Base-by-base conservation (phyloP, 495 filamentous ascomycete genomes). In the Aspergillus ostianus region DNA sequence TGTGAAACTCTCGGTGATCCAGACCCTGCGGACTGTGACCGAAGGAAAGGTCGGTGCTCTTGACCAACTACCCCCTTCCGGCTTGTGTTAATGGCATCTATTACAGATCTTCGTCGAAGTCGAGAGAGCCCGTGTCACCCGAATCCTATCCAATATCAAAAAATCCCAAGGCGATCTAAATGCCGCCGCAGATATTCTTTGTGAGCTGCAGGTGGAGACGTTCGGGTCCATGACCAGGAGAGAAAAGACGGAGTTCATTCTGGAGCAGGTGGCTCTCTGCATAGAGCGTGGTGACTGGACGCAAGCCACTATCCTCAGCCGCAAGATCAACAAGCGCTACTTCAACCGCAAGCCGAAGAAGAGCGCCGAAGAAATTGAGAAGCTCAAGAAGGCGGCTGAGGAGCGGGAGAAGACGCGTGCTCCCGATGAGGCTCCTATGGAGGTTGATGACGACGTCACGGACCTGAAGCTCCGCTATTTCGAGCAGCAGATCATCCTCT, bases 221-320 rank as follows among this genome's bases (percentile, higher is more conserved):
- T 98, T 98, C 67, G 94, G 94, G 19, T 98, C 94, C 45, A 98
- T 98, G 94, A 88, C 90, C 48, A 82, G 93, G 64, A 86, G 95
- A 60, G 94, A 98, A 73, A 98, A 98, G 88, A 93, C 90, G 13
- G 94, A 97, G 66, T 98, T 98, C 70, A 98, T 98, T 64, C 82
- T 98, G 51, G 91, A 93, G 68, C 94, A 98, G 75, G 93, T 98
- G 51, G 84, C 87, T 13, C 80, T 98, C 53, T 97, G 94, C 80
- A 97, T 98, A 69, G 90, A 98, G 77, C 92, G 87, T 59, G 90
- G 87, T 36, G 94, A 98, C 73, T 98, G 91, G 90, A 94, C 88
- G 57, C 94, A 98, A 74, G 95, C 95, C 21, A 87, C 87, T 55
- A 96, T 98, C 67, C 82, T 98, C 27, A 91, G 88, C 72, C 87